Evolutionary conservation across 805 yeast species (phyloP).

Genomic region (Ogataea methanolica): DNA sequence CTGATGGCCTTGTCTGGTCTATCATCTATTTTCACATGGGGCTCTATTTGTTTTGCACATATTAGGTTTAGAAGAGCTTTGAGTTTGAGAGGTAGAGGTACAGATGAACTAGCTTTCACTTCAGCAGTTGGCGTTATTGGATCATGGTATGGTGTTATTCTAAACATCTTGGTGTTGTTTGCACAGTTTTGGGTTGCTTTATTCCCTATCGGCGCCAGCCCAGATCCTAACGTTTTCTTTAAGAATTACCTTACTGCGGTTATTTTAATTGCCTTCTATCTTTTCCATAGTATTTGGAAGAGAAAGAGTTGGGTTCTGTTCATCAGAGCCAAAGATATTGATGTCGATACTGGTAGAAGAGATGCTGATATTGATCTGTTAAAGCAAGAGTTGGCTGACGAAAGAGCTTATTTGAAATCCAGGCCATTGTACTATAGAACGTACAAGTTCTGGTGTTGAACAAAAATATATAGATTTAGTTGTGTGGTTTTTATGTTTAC

Average conservation of each 20-base stretch:
- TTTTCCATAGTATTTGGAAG: slow-evolving; percentile 30
- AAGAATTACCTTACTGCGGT: slow-evolving; percentile 59
- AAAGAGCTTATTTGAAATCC: slow-evolving; percentile 40
- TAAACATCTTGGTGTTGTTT: slow-evolving; percentile 55
- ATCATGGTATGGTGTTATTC: slow-evolving; percentile 51
- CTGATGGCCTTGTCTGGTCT: slow-evolving; percentile 71
- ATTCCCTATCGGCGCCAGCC: slow-evolving; percentile 54
- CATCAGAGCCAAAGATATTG: slow-evolving; percentile 44
- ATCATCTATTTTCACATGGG: slow-evolving; percentile 73
- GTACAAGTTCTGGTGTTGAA: slow-evolving; percentile 52
- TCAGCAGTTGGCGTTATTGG: slow-evolving; percentile 67
- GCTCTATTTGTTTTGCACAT: slow-evolving; percentile 61
- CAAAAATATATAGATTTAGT: not conserved
- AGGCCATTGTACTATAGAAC: slow-evolving; percentile 43
- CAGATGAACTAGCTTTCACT: slow-evolving; percentile 60
- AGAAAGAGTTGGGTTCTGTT: slow-evolving; percentile 40
- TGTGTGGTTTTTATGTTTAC: no score
- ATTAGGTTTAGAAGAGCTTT: slow-evolving; percentile 67
- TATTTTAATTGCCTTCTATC: slow-evolving; percentile 47
- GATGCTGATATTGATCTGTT: slow-evolving; percentile 50
- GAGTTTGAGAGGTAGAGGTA: slow-evolving; percentile 55
- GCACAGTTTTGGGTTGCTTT: slow-evolving; percentile 82
- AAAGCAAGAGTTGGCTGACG: slow-evolving; percentile 51
- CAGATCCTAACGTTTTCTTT: slow-evolving; percentile 56
- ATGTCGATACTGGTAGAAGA: slow-evolving; percentile 59